Evolutionary conservation across 179 eudicot genomes (phyloP).

Genomic region (Silene noctiflora): DNA sequence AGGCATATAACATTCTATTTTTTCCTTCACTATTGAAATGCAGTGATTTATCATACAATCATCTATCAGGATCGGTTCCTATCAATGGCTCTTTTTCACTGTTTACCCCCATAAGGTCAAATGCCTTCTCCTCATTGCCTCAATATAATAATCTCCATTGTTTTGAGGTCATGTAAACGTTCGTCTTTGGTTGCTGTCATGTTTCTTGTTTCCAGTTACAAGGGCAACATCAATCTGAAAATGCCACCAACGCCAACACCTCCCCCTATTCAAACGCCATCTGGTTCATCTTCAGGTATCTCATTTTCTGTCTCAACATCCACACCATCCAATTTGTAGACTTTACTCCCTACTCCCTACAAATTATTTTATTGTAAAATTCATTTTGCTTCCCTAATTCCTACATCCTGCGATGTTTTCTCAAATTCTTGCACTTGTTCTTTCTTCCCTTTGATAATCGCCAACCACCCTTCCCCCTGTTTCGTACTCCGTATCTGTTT

Average conservation of each 20-base stretch:
- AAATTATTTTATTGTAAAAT: background rate
- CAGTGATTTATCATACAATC: conserved; percentile 77
- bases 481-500: too few relatives aligned
- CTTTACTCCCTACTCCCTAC: background rate
- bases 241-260: conserved; percentile 47
- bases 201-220: conserved; percentile 47
- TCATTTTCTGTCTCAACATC: conserved; percentile 3
- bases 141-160: conserved; percentile 11
- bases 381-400: background rate
- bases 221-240: conserved; percentile 33
- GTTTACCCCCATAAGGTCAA: conserved; percentile 84
- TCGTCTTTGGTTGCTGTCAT: conserved; percentile 1
- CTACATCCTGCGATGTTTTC: background rate
- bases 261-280: conserved; percentile 43
- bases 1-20: conserved; percentile 8
- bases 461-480: too few relatives aligned
- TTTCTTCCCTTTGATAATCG: background rate
- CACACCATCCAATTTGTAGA: background rate
- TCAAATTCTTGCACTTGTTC: background rate
- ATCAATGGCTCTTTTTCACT: conserved; percentile 79
- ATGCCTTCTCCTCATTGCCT: conserved; percentile 10
- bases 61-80: conserved; percentile 56
- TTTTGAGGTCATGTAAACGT: background rate
- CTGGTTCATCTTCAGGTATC: conserved; percentile 52
- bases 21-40: conserved; percentile 17